Evolutionary conservation across 192 early-diverging fungal genomes (phyloP).

Genomic region (Entomortierella chlamydospora): DNA sequence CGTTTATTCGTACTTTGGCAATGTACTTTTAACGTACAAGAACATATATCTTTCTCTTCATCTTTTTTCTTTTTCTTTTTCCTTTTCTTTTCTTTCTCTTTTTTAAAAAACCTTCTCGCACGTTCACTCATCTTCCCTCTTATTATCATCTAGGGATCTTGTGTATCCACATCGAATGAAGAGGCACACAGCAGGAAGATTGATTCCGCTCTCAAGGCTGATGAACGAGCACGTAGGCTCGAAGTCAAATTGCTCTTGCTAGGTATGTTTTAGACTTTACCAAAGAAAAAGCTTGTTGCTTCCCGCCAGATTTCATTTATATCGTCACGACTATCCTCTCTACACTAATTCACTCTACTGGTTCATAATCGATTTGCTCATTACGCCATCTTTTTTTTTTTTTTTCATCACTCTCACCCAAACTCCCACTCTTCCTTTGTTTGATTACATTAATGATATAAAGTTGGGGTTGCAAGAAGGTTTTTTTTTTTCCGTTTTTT

Average conservation of each 20-base stretch:
- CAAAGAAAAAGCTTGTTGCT: no score
- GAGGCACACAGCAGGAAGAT: conserved; percentile 44
- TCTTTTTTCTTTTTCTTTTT: neutral
- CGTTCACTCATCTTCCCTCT: neutral
- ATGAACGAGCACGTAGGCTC: conserved; percentile 28
- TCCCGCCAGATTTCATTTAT: no score
- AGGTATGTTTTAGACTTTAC: conserved; percentile 37
- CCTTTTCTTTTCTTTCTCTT: neutral
- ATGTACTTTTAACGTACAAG: neutral
- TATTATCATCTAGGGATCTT: conserved; percentile 21
- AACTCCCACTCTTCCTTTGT: no score
- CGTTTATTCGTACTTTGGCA: no score
- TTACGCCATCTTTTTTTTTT: no score
- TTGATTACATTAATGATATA: no score
- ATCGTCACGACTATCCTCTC: no score
- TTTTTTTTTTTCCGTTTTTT: no score
- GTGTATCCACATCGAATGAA: conserved; percentile 32
- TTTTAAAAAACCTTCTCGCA: neutral
- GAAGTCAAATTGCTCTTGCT: conserved; percentile 54
- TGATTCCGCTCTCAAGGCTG: conserved; percentile 38
- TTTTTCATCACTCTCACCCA: no score
- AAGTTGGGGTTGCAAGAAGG: no score
- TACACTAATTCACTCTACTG: no score
- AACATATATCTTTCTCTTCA: neutral
- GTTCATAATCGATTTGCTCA: no score